phyloP scores from a whole-genome alignment of 495 filamentous ascomycete species.

The Aspergillus ostianus region DNA sequence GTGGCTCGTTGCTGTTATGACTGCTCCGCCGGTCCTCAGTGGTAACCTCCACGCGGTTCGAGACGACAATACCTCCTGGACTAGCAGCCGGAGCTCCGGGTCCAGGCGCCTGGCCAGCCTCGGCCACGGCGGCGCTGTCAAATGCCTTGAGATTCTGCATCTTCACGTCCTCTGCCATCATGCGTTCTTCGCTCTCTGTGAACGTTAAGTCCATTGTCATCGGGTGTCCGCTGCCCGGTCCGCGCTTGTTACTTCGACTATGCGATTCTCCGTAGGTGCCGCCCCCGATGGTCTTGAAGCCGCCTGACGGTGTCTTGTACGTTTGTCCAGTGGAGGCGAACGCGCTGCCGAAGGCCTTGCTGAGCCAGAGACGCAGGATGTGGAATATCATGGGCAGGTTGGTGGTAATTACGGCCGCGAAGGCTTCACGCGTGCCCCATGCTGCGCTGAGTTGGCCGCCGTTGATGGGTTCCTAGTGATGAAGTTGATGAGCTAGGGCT shows the following conservation, averaged over 20 bases:
- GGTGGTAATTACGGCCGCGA: slow-evolving; percentile 50
- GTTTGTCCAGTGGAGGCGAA: slow-evolving; percentile 29
- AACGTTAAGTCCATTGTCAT: slow-evolving; percentile 45
- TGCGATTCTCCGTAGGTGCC: slow-evolving; percentile 28
- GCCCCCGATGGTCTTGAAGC: slow-evolving; percentile 18
- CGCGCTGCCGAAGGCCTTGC: slow-evolving; percentile 28
- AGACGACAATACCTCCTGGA: slow-evolving; percentile 23
- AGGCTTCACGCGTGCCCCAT: slow-evolving; percentile 53
- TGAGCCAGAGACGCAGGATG: slow-evolving; percentile 43
- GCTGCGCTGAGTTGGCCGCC: slow-evolving; percentile 47
- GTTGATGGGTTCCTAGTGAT: slow-evolving; percentile 37
- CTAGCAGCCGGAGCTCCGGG: slow-evolving; percentile 2
- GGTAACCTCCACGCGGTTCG: slow-evolving; percentile 27
- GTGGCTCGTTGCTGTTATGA: not conserved
- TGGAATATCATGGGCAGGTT: slow-evolving; percentile 56
- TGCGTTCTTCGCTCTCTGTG: slow-evolving; percentile 51
- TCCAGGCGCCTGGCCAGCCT: not conserved
- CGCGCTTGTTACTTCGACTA: slow-evolving; percentile 39
- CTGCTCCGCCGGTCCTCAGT: slow-evolving; percentile 13
- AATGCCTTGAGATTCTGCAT: slow-evolving; percentile 32
- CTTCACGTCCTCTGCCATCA: slow-evolving; percentile 35
- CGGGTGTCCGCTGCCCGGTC: slow-evolving; percentile 38
- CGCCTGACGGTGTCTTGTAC: slow-evolving; percentile 23
- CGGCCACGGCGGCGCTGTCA: not conserved
- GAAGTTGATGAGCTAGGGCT: slow-evolving; percentile 1